Evolutionary conservation across 805 yeast species (phyloP), one percentile per base, ranked within the genome.

Genomic region (Tetrapisispora taiwanensis): DNA sequence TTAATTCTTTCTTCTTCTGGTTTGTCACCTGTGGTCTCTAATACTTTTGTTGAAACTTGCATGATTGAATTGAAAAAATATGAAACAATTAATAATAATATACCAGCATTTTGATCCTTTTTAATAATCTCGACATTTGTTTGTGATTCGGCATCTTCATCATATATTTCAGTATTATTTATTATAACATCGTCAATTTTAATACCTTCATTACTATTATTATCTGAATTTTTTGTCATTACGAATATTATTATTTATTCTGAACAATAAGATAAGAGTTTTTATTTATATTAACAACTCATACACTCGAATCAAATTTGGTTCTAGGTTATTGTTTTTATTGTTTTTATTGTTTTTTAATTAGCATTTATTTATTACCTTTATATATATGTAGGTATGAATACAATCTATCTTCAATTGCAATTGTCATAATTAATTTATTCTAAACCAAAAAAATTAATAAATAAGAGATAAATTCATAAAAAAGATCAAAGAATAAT

Each of bases 1-100:
- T 81, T 79, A 51, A 86, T 73, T 6, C 85, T 83, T 7, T 44
- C 68, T 9, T 68, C 69, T 1, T 42, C 45, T 10, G 53, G 47
- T 43, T 79, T 75, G 44, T 72, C 78, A 15, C 73, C 67, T 51
- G 81, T 84, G 1, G 83, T 75, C 48, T 80, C 84, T 41, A 86
- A 63, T n/a, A 86, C 63, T 57, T 85, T 81, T 50, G 94, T 81
- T 4, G 84, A 73, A 7, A 81, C 73, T 6, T 81, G 73, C 95
- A 86, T 86, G 24, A 80, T 58, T 2, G 89, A 78, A 58, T 84
- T 84, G 69, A 82, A 82, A 41, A 84, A 69, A 57, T 84, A 90
- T 3, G 89, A 74, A 10, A 74, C 43, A 7, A 84, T 60, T 22
- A 82, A 65, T 20, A 82, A 67, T 7, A 74, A 56, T 20, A 83